A percentile compares a stretch with the other conserved stretches of the same genome.
These are phyloP conservation scores for Brassica hybrid DNA, from an alignment of 441 rosid genomes.

Conservation along the genomic window DNA sequence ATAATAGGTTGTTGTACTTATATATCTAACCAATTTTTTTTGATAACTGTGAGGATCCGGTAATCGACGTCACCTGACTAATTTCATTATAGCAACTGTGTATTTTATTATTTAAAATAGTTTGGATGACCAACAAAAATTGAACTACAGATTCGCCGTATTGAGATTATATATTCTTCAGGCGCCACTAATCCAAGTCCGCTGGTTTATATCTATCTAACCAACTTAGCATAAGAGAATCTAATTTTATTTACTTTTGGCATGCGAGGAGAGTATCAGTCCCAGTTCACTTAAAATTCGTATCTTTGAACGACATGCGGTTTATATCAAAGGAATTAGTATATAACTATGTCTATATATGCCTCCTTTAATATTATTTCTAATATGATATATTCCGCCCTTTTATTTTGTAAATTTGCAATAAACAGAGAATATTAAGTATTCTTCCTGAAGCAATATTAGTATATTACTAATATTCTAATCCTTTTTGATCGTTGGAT, in stretches of 20 bases:
- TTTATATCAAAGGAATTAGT: slow-evolving; percentile 39
- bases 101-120: too few relatives aligned
- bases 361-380: slow-evolving; percentile 27
- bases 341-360: slow-evolving; percentile 27
- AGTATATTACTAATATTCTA: slow-evolving; percentile 33
- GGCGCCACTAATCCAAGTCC: too few relatives aligned
- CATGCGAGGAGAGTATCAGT: slow-evolving; percentile 21
- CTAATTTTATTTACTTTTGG: background rate
- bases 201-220: background rate
- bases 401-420: slow-evolving; percentile 16
- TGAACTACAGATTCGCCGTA: too few relatives aligned
- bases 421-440: slow-evolving; percentile 19
- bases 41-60: too few relatives aligned
- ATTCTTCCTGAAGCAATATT: slow-evolving; percentile 33
- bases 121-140: too few relatives aligned
- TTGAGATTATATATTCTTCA: too few relatives aligned
- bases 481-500: slow-evolving; percentile 27
- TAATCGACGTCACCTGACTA: too few relatives aligned
- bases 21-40: too few relatives aligned
- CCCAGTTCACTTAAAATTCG: slow-evolving; percentile 27
- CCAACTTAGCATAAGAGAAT: slow-evolving; percentile 19
- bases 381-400: slow-evolving; percentile 17
- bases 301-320: slow-evolving; percentile 45
- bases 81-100: too few relatives aligned
- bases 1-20: slow-evolving; percentile 11